Base-by-base conservation (phyloP, 2,329 filamentous ascomycete species). In the Paracamarosporium sp. region DNA sequence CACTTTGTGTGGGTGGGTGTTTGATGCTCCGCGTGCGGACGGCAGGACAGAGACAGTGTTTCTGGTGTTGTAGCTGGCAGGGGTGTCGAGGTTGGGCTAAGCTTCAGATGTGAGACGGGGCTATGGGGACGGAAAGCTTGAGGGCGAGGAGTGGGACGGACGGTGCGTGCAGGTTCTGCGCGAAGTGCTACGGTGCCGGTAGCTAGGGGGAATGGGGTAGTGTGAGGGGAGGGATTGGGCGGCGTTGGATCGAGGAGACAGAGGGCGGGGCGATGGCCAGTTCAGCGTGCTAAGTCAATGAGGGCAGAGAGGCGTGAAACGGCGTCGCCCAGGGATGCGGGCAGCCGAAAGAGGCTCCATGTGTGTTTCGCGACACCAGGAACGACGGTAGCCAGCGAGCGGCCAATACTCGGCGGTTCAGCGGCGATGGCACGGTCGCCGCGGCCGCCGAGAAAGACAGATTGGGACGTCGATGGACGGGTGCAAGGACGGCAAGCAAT, bases 81-180 rank as follows among this genome's bases (percentile, higher is more conserved):
- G 31, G 9, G 11, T 6, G 28, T 24, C 28, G 17, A 25, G 46
- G 22, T n/a, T 12, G 15, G 25, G 48, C 48, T 51, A 51, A 51
- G 48, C 48, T 51, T 51, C 48, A 31, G 48, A 51, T 43, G 48
- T n/a, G 48, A 40, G 47, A 50, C 47, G 8, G 24, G 24, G 15
- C 12, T 25, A 15, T 22, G 13, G 47, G n/a, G 24, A 24, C 6
- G 12, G 46, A 28, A 22, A 25, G 46, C 22, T 50, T 24, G 24
- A 28, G 20, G 5, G 33, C 20, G 20, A 13, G n/a, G 22, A 4
- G 17, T 11, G 25, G 36, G 27, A 28, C 22, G 17, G 27, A 12
- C 20, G 12, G 1, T 11, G 40, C 40, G n/a, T 43, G 20, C 15
- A 43, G 20, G 40, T 24, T 38, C 12, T 25, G 22, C 6, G 22